Evolutionary conservation across 2,329 filamentous ascomycete species (phyloP).

Genomic region (Neopestalotiopsis rosae): DNA sequence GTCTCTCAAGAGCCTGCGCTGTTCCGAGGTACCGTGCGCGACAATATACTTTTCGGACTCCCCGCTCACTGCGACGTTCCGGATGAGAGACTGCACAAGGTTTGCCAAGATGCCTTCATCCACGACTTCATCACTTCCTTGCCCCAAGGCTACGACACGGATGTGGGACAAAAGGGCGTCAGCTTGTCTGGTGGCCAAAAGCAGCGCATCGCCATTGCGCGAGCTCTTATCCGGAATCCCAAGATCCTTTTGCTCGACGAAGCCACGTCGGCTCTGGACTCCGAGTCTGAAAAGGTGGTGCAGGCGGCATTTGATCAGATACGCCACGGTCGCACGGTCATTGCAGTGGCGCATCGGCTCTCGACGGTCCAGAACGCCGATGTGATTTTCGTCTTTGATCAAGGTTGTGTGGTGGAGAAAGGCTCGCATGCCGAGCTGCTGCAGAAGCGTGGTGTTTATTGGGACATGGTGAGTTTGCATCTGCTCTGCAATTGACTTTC

Average conservation of each 20-base stretch:
- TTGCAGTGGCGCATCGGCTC: slow-evolving; percentile 76
- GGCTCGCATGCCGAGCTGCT: slow-evolving; percentile 53
- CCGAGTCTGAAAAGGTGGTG: not conserved
- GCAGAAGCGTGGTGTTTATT: slow-evolving; percentile 53
- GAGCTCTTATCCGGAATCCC: not conserved
- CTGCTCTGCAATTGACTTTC: too few relatives aligned
- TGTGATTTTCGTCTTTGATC: slow-evolving; percentile 74
- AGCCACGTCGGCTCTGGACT: slow-evolving; percentile 7
- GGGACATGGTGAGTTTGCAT: slow-evolving; percentile 53
- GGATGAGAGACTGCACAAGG: slow-evolving; percentile 53
- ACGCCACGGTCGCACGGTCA: slow-evolving; percentile 62
- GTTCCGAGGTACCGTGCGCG: slow-evolving; percentile 64
- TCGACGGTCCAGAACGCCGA: slow-evolving; percentile 78
- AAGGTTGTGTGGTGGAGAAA: slow-evolving; percentile 60
- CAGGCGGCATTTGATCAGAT: slow-evolving; percentile 37
- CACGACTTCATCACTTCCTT: slow-evolving; percentile 64
- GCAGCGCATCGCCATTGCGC: slow-evolving; percentile 11
- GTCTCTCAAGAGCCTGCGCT: slow-evolving; percentile 76
- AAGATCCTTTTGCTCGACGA: slow-evolving; percentile 11
- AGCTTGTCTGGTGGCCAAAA: slow-evolving; percentile 9
- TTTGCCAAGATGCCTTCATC: slow-evolving; percentile 64
- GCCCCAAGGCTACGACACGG: not conserved
- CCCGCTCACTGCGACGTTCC: slow-evolving; percentile 55
- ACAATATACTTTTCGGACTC: slow-evolving; percentile 71
- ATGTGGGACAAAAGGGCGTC: slow-evolving; percentile 2